phyloP scores from a whole-genome alignment of 495 filamentous ascomycete genomes.

The Staphylotrichum tortipilum region DNA sequence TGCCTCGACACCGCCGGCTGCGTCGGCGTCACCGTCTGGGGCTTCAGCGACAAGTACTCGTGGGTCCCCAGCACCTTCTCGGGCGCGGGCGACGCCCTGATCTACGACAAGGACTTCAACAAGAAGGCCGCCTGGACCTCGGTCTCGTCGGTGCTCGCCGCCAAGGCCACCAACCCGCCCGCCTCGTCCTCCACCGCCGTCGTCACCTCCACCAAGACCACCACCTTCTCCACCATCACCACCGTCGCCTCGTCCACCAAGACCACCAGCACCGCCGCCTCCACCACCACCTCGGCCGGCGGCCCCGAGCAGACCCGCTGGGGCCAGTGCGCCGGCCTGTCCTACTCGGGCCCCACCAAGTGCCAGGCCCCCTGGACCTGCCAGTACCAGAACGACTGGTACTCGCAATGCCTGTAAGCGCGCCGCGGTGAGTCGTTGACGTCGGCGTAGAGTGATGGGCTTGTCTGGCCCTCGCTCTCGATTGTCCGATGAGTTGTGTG shows the following conservation, averaged over 20 bases:
- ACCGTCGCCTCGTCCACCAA: constrained; percentile 13
- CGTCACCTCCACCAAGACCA: neutral
- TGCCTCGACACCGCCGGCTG: constrained; percentile 49
- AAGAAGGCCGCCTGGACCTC: constrained; percentile 49
- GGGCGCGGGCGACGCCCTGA: constrained; percentile 46
- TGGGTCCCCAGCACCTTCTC: constrained; percentile 43
- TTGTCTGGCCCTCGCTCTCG: too few species aligned
- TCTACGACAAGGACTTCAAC: constrained; percentile 43
- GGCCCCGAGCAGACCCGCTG: constrained; percentile 20
- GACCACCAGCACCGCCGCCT: constrained; percentile 5
- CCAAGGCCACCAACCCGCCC: constrained; percentile 14
- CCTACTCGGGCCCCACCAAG: constrained; percentile 31
- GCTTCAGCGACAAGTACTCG: constrained; percentile 53
- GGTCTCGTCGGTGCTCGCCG: constrained; percentile 30
- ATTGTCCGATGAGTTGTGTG: neutral
- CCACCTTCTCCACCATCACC: constrained; percentile 9
- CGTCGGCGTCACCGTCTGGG: constrained; percentile 57
- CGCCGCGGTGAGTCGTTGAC: too few species aligned
- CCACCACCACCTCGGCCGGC: constrained; percentile 12
- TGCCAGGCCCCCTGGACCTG: constrained; percentile 37
- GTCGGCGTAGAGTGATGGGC: too few species aligned
- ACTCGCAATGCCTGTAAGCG: constrained; percentile 36
- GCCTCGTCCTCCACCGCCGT: constrained; percentile 1
- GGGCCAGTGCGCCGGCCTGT: constrained; percentile 36
- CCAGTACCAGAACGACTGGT: constrained; percentile 29